phyloP scores from a whole-genome alignment of 768 basidiomycete genomes.

The Pleurotus platypus region DNA sequence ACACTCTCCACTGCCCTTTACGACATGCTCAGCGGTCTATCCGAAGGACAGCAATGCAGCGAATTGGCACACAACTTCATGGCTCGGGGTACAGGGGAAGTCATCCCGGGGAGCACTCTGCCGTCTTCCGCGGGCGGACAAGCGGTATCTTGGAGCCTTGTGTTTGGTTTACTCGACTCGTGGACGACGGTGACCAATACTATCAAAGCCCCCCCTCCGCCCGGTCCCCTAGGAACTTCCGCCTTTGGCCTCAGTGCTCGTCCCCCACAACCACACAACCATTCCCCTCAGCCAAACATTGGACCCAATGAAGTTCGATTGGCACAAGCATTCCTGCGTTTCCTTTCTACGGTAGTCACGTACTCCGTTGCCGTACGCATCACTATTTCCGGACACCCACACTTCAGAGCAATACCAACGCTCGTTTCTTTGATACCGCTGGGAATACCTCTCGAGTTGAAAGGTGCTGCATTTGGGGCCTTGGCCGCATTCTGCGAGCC shows the following conservation, averaged over 20 bases:
- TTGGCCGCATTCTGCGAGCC: conserved; percentile 81
- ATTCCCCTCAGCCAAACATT: conserved; percentile 44
- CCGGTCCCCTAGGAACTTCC: conserved; percentile 26
- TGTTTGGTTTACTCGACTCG: conserved; percentile 72
- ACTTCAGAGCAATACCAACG: conserved; percentile 80
- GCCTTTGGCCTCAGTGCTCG: conserved; percentile 13
- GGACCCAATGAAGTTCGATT: conserved; percentile 72
- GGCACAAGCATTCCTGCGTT: conserved; percentile 76
- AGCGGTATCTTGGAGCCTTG: conserved; percentile 72
- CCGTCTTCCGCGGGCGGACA: conserved; percentile 44
- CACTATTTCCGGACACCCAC: conserved; percentile 70
- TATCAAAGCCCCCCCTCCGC: conserved; percentile 41
- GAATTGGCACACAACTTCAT: conserved; percentile 89
- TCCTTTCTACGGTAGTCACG: conserved; percentile 72
- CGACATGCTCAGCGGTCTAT: conserved; percentile 84
- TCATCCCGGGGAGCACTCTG: conserved; percentile 56
- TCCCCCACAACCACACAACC: conserved; percentile 34
- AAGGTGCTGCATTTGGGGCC: conserved; percentile 80
- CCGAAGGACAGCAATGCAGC: conserved; percentile 82
- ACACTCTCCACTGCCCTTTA: conserved; percentile 78
- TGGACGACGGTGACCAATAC: conserved; percentile 59
- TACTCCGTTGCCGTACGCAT: conserved; percentile 76
- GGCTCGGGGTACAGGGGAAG: conserved; percentile 69
- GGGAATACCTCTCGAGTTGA: conserved; percentile 84
- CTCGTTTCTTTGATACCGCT: conserved; percentile 76